phyloP scores from a whole-genome alignment of 208 protist genomes.

The Kentomonas sorsogonicus region DNA sequence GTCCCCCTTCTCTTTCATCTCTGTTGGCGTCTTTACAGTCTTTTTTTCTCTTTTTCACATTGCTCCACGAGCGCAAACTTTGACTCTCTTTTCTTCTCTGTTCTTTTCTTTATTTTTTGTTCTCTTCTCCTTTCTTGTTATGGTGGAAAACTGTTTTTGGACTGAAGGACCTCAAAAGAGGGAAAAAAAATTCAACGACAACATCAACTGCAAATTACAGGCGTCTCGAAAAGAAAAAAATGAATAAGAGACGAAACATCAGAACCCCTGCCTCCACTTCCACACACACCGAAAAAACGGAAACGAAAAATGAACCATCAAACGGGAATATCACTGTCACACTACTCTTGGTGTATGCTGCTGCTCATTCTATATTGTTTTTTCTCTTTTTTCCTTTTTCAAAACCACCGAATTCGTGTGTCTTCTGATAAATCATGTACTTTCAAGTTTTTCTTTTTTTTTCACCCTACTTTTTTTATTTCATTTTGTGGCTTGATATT shows the following conservation, averaged over 20 bases:
- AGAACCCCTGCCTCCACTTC: no score
- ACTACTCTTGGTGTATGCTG: background rate
- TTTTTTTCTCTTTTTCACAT: conserved; percentile 1
- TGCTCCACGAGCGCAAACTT: no score
- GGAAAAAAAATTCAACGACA: no score
- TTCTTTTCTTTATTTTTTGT: background rate
- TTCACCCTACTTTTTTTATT: background rate
- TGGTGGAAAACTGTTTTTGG: no score
- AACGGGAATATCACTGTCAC: background rate
- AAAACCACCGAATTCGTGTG: background rate
- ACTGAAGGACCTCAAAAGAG: no score
- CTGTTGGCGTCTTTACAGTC: background rate
- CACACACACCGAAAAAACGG: no score
- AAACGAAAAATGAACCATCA: no score
- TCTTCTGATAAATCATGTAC: background rate
- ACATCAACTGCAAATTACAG: no score
- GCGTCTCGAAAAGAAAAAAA: no score
- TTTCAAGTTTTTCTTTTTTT: conserved; percentile 2
- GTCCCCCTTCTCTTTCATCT: background rate
- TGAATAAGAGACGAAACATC: no score
- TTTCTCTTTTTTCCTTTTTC: conserved; percentile 16
- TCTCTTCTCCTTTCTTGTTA: background rate
- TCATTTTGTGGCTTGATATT: conserved; percentile 1
- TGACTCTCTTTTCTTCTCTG: background rate
- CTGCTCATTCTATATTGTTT: conserved; percentile 5